Conservation (phyloP, 2,329 filamentous ascomycete genomes). For the Monosporascus sp. region DNA sequence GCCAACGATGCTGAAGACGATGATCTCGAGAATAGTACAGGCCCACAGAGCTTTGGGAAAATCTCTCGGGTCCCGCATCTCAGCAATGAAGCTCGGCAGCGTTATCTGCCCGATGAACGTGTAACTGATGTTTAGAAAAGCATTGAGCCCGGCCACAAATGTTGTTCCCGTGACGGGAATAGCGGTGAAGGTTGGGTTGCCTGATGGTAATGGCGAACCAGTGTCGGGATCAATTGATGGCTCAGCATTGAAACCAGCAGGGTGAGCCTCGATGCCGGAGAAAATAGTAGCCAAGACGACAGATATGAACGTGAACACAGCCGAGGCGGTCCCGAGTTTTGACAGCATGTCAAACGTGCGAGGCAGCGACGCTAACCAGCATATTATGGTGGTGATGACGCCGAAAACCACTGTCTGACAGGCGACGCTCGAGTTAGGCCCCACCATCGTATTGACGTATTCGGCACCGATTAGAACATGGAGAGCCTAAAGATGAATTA, state of each 20-base stretch:
- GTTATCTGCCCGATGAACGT: constrained; percentile 97
- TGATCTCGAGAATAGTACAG: constrained; percentile 81
- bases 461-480: constrained; percentile 81
- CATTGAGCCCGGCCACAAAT: constrained; percentile 77
- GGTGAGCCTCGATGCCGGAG: constrained; percentile 68
- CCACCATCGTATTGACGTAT: constrained; percentile 85
- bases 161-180: constrained; percentile 66
- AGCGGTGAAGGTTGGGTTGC: constrained; percentile 63
- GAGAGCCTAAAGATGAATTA: constrained; percentile 49
- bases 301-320: constrained; percentile 84
- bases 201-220: constrained; percentile 33
- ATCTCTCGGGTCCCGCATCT: constrained; percentile 77
- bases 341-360: constrained; percentile 79
- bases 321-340: constrained; percentile 72
- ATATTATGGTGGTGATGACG: constrained; percentile 67
- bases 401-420: constrained; percentile 78
- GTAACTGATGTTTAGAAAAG: constrained; percentile 93
- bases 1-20: constrained; percentile 81
- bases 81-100: constrained; percentile 88
- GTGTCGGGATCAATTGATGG: constrained; percentile 29
- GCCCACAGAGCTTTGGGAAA: constrained; percentile 92
- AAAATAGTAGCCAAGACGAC: constrained; percentile 82
- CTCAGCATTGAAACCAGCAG: constrained; percentile 57
- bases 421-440: constrained; percentile 50
- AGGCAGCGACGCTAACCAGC: constrained; percentile 74